Conservation (phyloP, 1,284 basidiomycete genomes). For the Chiua sp. region DNA sequence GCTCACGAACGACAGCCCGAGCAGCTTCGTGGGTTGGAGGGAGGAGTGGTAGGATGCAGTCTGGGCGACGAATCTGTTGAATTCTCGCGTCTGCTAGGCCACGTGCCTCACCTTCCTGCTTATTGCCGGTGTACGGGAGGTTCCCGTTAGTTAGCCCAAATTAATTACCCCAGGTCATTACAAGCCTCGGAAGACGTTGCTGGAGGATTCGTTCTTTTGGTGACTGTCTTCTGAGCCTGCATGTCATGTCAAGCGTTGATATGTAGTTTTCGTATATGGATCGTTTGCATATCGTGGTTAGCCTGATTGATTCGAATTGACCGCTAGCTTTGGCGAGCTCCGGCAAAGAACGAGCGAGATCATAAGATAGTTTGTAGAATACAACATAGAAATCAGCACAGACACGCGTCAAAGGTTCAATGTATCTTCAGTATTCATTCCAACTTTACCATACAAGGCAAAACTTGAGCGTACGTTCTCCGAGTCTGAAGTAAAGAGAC, state of each 20-base stretch:
- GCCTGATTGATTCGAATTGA: no score
- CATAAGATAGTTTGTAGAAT: no score
- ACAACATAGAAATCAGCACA: no score
- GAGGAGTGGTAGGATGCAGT: constrained; percentile 3
- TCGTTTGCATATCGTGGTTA: no score
- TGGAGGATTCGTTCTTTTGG: constrained; percentile 4
- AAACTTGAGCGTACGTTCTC: no score
- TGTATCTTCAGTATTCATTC: no score
- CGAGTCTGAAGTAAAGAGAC: no score
- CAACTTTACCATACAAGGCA: no score
- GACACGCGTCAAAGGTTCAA: no score
- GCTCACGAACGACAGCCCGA: constrained; percentile 22
- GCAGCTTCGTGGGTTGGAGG: constrained; percentile 15
- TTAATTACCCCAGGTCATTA: constrained; percentile 42
- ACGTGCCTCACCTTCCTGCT: constrained; percentile 12
- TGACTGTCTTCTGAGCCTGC: constrained; percentile 30
- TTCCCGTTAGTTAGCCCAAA: constrained; percentile 37
- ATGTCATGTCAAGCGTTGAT: constrained; percentile 42
- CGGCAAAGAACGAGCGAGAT: no score
- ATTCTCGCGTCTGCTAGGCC: constrained; percentile 5
- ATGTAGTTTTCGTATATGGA: constrained; percentile 30
- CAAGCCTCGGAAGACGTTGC: constrained; percentile 28
- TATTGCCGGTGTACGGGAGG: constrained; percentile 29
- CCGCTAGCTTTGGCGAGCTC: no score
- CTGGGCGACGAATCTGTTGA: constrained; percentile 1